phyloP scores from a whole-genome alignment of 164 flowering plant species.

The Sedum album region DNA sequence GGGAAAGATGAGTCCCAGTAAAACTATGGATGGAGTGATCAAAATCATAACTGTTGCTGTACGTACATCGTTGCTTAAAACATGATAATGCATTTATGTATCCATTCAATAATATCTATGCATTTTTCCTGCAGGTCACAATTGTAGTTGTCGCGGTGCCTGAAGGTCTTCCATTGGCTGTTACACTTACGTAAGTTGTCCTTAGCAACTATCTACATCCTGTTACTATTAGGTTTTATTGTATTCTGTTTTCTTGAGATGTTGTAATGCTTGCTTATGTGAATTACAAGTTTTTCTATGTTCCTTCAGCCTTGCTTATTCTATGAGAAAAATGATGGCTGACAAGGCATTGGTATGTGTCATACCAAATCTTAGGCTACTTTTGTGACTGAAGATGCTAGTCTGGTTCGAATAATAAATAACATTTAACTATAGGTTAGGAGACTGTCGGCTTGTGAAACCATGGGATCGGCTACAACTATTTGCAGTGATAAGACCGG shows the following conservation, averaged over 20 bases:
- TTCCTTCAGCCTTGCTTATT: slow-evolving; percentile 74
- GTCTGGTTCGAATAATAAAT: too few relatives aligned
- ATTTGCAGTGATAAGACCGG: slow-evolving; percentile 99
- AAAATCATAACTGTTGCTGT: slow-evolving; percentile 85
- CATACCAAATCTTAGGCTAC: neutral
- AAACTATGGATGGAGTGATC: slow-evolving; percentile 60
- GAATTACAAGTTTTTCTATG: too few relatives aligned
- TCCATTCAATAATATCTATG: slow-evolving; percentile 1
- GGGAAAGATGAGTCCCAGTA: slow-evolving; percentile 45
- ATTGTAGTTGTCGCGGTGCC: slow-evolving; percentile 99
- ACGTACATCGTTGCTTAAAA: slow-evolving; percentile 13
- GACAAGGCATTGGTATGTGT: slow-evolving; percentile 85
- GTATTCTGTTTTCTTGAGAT: too few relatives aligned
- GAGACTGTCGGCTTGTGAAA: slow-evolving; percentile 96
- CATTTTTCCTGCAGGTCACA: slow-evolving; percentile 49
- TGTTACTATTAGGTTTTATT: neutral
- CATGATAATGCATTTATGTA: neutral
- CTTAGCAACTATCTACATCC: too few relatives aligned
- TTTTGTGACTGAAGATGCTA: neutral
- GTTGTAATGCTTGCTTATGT: too few relatives aligned
- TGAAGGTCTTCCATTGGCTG: slow-evolving; percentile 98
- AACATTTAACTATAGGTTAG: slow-evolving; percentile 48
- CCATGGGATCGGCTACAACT: slow-evolving; percentile 98
- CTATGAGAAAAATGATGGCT: slow-evolving; percentile 99
- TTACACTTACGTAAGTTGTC: slow-evolving; percentile 79